These are phyloP conservation scores for Hymenoscyphus scutula DNA, from an alignment of 2,329 filamentous ascomycete species.

Conservation along the genomic window DNA sequence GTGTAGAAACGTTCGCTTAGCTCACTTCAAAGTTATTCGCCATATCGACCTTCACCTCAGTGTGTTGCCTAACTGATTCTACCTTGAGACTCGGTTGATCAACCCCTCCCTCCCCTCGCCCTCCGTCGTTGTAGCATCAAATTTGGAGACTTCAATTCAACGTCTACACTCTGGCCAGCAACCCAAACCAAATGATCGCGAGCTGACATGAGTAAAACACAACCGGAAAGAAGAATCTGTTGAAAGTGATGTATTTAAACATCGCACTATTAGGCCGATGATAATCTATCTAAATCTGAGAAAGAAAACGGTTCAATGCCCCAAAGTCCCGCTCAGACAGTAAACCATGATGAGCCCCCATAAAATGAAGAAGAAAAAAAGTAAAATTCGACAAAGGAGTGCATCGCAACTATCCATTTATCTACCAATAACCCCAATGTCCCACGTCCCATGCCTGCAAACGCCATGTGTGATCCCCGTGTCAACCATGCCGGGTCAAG, in stretches of 20 bases:
- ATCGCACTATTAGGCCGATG: background rate
- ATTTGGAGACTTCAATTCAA: too few relatives aligned
- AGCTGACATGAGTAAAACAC: too few relatives aligned
- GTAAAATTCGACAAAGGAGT: background rate
- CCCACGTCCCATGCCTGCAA: background rate
- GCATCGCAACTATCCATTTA: background rate
- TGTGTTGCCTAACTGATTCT: too few relatives aligned
- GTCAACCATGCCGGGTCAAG: background rate
- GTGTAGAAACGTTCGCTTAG: too few relatives aligned
- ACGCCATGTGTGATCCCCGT: background rate
- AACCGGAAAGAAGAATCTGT: too few relatives aligned
- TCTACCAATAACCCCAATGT: background rate
- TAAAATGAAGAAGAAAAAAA: background rate
- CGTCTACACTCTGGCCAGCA: too few relatives aligned
- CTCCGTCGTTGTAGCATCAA: too few relatives aligned
- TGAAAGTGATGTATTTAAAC: background rate
- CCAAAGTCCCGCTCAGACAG: background rate
- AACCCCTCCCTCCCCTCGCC: too few relatives aligned
- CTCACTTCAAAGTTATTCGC: too few relatives aligned
- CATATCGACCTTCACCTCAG: too few relatives aligned
- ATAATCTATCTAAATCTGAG: background rate
- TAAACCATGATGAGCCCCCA: background rate
- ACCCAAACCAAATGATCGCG: too few relatives aligned
- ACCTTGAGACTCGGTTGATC: too few relatives aligned
- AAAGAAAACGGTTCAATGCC: background rate